Conservation (phyloP, 1,284 basidiomycete genomes). For the Leccinum pseudoinsigne region DNA sequence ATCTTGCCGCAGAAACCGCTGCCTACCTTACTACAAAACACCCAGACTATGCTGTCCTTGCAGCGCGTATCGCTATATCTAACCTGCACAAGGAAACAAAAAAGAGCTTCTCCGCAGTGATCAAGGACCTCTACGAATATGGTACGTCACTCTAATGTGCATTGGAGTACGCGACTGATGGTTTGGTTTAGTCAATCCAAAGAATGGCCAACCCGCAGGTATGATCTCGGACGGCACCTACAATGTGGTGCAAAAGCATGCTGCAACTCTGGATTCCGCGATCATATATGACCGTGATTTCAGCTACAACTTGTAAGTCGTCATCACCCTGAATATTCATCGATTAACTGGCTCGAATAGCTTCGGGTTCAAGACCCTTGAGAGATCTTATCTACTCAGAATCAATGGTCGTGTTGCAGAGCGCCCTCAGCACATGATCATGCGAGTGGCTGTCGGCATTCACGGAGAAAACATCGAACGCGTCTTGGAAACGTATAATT, state of each 20-base stretch:
- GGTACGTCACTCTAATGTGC: conserved; percentile 45
- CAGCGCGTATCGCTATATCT: conserved; percentile 97
- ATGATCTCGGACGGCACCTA: conserved; percentile 95
- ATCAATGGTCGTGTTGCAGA: conserved; percentile 96
- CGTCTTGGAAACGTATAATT: conserved; percentile 89
- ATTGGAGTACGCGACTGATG: conserved; percentile 8
- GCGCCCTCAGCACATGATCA: conserved; percentile 98
- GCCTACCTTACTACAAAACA: conserved; percentile 97
- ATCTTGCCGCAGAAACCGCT: conserved; percentile 95
- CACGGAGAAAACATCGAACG: conserved; percentile 91
- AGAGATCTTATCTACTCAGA: conserved; percentile 95
- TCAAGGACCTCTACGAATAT: conserved; percentile 91
- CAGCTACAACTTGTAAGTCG: conserved; percentile 86
- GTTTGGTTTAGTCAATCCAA: conserved; percentile 82
- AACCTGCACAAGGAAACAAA: conserved; percentile 99
- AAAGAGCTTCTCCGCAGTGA: conserved; percentile 93
- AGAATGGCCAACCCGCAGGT: conserved; percentile 84
- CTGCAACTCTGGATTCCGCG: conserved; percentile 85
- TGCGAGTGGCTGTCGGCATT: conserved; percentile 99
- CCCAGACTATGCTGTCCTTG: conserved; percentile 97
- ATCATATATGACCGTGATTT: conserved; percentile 99
- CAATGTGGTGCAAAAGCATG: conserved; percentile 81
- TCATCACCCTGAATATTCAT: neutral
- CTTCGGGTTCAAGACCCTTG: conserved; percentile 99
- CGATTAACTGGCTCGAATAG: conserved; percentile 40